Evolutionary conservation across 176 grass and related monocot species (phyloP).

Genomic region (Phoenix roebelenii): DNA sequence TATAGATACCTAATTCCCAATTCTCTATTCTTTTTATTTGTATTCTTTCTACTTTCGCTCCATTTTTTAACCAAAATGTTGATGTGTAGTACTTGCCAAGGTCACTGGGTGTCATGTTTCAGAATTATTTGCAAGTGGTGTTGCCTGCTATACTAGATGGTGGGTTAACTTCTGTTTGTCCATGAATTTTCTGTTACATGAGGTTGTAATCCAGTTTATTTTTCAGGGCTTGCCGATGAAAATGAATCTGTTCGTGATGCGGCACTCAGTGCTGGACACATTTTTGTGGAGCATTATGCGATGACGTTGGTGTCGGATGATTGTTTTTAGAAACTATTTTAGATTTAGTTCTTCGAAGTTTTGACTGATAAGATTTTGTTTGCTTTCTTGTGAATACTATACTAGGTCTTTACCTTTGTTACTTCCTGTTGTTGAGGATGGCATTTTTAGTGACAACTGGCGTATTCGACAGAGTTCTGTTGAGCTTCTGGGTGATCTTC

Average conservation of each 20-base stretch:
- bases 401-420: constrained; percentile 84
- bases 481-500: constrained; percentile 91
- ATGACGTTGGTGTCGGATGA: constrained; percentile 37
- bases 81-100: constrained; percentile 75
- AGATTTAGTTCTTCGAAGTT: background rate
- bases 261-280: constrained; percentile 90
- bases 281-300: constrained; percentile 98
- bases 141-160: constrained; percentile 98
- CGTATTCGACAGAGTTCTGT: constrained; percentile 92
- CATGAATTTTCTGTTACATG: background rate
- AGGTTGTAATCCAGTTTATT: constrained; percentile 4
- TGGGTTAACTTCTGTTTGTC: constrained; percentile 32
- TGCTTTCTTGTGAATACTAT: background rate
- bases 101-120: constrained; percentile 79
- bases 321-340: background rate
- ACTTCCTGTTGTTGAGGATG: constrained; percentile 93
- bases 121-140: constrained; percentile 79
- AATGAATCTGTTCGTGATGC: constrained; percentile 97
- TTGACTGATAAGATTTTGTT: too few relatives aligned
- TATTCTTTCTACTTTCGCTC: background rate
- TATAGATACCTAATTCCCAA: background rate
- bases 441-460: constrained; percentile 97
- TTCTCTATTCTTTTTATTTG: constrained; percentile 3
- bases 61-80: constrained; percentile 25
- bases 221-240: constrained; percentile 90